phyloP scores from a whole-genome alignment of 345 rosid species.

The Brassica juncea region DNA sequence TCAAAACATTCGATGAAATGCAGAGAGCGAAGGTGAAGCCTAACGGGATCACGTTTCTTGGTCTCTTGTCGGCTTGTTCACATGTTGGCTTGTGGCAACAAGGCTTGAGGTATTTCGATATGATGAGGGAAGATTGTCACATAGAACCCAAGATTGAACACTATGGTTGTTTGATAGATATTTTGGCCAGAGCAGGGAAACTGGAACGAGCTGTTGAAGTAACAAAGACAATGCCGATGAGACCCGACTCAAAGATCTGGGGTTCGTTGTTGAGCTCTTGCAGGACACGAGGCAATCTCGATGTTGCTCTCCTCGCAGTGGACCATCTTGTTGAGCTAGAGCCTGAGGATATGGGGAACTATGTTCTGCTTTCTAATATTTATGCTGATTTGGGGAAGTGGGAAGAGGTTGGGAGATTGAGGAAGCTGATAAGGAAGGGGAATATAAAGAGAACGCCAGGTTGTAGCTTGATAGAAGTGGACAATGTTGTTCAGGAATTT shows the following conservation, averaged over 20 bases:
- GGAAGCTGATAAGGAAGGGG: slow-evolving; percentile 47
- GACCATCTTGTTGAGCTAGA: slow-evolving; percentile 54
- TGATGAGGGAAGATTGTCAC: slow-evolving; percentile 44
- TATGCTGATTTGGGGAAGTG: slow-evolving; percentile 58
- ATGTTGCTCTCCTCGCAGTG: slow-evolving; percentile 50
- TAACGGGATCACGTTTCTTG: slow-evolving; percentile 56
- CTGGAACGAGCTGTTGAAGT: slow-evolving; percentile 42
- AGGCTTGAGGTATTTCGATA: slow-evolving; percentile 49
- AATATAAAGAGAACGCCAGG: slow-evolving; percentile 59
- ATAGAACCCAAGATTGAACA: slow-evolving; percentile 58
- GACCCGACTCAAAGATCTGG: slow-evolving; percentile 58
- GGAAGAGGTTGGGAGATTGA: slow-evolving; percentile 50
- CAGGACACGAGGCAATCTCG: slow-evolving; percentile 45
- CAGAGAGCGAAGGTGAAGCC: slow-evolving; percentile 46
- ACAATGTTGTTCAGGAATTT: slow-evolving; percentile 57
- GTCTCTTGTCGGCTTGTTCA: slow-evolving; percentile 55
- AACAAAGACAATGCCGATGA: slow-evolving; percentile 48
- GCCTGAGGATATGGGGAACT: slow-evolving; percentile 59
- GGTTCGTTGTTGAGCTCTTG: slow-evolving; percentile 55
- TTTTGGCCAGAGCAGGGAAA: slow-evolving; percentile 51
- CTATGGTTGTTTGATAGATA: slow-evolving; percentile 55
- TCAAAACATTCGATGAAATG: slow-evolving; percentile 51
- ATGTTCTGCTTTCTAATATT: slow-evolving; percentile 58
- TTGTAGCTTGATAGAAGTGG: slow-evolving; percentile 57
- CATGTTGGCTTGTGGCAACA: slow-evolving; percentile 52